Conservation (phyloP, 305 asterid species). For the Fraxinus latifolia region DNA sequence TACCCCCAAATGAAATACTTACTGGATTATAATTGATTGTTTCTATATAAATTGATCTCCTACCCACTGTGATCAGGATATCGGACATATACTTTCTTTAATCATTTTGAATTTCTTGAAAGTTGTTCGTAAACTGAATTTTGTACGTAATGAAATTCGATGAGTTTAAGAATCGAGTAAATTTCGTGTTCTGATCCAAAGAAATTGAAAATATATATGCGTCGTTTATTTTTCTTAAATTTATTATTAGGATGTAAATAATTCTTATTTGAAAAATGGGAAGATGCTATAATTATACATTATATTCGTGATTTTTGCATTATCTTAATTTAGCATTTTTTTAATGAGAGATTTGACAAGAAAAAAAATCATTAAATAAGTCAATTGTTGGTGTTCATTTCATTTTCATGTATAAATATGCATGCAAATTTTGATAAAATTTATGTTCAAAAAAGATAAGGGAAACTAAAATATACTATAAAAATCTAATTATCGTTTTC, state of each 20-base stretch:
- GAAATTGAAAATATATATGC: background rate
- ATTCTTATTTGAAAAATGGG: background rate
- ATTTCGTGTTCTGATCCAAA: background rate
- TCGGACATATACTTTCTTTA: background rate
- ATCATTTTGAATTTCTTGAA: background rate
- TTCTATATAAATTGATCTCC: background rate
- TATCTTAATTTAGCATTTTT: background rate
- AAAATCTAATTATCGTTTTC: no score
- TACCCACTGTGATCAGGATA: background rate
- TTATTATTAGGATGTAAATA: no score
- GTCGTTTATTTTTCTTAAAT: no score
- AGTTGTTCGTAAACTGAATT: background rate
- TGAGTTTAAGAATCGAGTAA: background rate
- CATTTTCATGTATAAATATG: background rate
- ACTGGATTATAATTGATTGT: background rate
- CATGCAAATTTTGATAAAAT: background rate
- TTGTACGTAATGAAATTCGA: background rate
- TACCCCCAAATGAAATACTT: background rate
- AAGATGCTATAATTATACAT: background rate
- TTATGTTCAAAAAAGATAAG: background rate
- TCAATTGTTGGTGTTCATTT: background rate
- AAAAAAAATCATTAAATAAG: background rate
- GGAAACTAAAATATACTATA: no score
- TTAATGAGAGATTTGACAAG: background rate
- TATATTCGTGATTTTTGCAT: background rate